These are phyloP conservation scores for Dactylellina parvicollis DNA, from an alignment of 2,329 filamentous ascomycete species.

Conservation along the genomic window DNA sequence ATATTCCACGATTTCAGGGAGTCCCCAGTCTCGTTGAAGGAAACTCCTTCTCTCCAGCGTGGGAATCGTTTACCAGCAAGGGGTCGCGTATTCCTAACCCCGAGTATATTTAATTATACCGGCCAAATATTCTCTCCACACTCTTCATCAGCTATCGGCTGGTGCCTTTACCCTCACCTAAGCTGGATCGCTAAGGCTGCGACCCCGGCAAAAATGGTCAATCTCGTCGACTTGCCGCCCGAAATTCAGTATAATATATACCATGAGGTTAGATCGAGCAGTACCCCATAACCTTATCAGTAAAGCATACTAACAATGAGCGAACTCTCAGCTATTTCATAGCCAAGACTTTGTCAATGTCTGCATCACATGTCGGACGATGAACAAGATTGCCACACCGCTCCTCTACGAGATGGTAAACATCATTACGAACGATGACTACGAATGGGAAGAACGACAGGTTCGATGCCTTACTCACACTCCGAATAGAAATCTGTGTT, in stretches of 20 bases:
- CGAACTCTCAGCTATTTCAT: slow-evolving; percentile 32
- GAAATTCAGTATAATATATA: slow-evolving; percentile 53
- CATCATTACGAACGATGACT: slow-evolving; percentile 46
- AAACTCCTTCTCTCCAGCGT: no score
- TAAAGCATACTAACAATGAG: background rate
- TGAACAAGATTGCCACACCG: slow-evolving; percentile 49
- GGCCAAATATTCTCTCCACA: no score
- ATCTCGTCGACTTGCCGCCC: slow-evolving; percentile 47
- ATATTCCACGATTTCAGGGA: no score
- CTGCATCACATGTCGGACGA: slow-evolving; percentile 44
- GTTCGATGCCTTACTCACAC: slow-evolving; percentile 40
- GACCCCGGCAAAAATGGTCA: slow-evolving; percentile 24
- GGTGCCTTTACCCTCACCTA: background rate
- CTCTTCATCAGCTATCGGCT: background rate
- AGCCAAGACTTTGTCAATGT: slow-evolving; percentile 51
- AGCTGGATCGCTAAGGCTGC: background rate
- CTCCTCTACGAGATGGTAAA: slow-evolving; percentile 52
- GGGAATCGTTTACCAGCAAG: no score
- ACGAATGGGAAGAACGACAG: slow-evolving; percentile 46
- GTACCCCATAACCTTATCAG: background rate
- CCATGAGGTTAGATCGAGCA: slow-evolving; percentile 16
- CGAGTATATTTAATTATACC: no score
- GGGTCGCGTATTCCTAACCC: no score
- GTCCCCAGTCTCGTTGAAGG: no score
- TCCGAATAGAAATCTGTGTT: slow-evolving; percentile 19